Conservation (phyloP, 495 filamentous ascomycete genomes). For the Amorphotheca resinae region DNA sequence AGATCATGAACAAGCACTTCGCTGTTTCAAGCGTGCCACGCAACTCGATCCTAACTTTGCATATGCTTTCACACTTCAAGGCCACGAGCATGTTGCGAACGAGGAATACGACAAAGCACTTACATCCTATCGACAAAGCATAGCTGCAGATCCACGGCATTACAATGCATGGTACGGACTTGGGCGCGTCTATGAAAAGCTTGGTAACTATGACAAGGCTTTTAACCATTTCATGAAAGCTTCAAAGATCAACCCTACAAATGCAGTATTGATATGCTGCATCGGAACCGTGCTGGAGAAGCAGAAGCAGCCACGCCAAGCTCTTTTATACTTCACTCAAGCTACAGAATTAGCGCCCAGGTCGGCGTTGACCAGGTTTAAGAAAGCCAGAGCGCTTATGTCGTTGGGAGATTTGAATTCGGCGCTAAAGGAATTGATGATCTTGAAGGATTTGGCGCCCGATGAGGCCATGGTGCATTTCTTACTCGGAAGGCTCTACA, state of each 20-base stretch:
- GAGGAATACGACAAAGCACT: slow-evolving; percentile 95
- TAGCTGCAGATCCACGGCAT: slow-evolving; percentile 74
- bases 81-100: slow-evolving; percentile 91
- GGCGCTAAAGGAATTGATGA: slow-evolving; percentile 65
- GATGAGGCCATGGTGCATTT: slow-evolving; percentile 96
- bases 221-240: slow-evolving; percentile 84
- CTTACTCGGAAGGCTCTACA: slow-evolving; percentile 77
- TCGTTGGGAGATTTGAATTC: slow-evolving; percentile 54
- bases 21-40: slow-evolving; percentile 90
- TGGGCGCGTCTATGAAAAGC: slow-evolving; percentile 83
- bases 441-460: slow-evolving; percentile 79
- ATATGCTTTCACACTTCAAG: slow-evolving; percentile 90
- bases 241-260: slow-evolving; percentile 76
- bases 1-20: slow-evolving; percentile 88
- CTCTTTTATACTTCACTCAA: slow-evolving; percentile 64
- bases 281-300: slow-evolving; percentile 84
- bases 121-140: slow-evolving; percentile 66
- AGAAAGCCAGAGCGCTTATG: slow-evolving; percentile 81
- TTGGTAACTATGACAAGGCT: slow-evolving; percentile 83
- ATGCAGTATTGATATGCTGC: slow-evolving; percentile 79
- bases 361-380: slow-evolving; percentile 72
- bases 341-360: slow-evolving; percentile 72
- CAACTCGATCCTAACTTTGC: slow-evolving; percentile 83
- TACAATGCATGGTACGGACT: slow-evolving; percentile 98
- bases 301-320: slow-evolving; percentile 62